Evolutionary conservation across 805 yeast species (phyloP).

Genomic region (Saccharomyces paradoxus): DNA sequence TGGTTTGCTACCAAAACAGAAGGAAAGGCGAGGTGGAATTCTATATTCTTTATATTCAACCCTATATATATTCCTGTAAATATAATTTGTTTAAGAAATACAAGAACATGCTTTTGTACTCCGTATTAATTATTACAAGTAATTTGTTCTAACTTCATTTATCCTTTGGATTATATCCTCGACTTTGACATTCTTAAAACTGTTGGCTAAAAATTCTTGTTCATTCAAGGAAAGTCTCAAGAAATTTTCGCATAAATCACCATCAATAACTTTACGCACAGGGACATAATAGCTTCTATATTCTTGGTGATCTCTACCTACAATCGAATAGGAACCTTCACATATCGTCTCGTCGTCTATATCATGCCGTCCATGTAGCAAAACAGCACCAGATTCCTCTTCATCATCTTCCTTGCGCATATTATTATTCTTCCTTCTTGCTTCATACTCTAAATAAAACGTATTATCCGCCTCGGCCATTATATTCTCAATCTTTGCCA

Average conservation of each 20-base stretch:
- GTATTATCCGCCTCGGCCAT: slow-evolving; percentile 29
- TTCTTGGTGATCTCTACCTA: slow-evolving; percentile 59
- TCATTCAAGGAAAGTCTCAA: slow-evolving; percentile 17
- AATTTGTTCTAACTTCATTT: slow-evolving; percentile 24
- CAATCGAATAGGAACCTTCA: slow-evolving; percentile 32
- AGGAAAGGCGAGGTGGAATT: background rate
- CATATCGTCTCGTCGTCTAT: slow-evolving; percentile 1
- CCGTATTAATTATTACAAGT: slow-evolving; percentile 12
- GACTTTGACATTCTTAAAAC: slow-evolving; percentile 32
- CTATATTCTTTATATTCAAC: background rate
- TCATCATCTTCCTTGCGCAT: slow-evolving; percentile 1
- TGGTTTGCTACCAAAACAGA: background rate
- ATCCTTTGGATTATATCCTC: slow-evolving; percentile 17
- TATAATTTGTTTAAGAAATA: background rate
- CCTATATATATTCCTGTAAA: background rate
- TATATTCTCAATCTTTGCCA: slow-evolving; percentile 45
- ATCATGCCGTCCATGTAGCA: background rate
- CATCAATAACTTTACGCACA: slow-evolving; percentile 68
- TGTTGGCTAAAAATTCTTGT: slow-evolving; percentile 24
- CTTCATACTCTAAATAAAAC: slow-evolving; percentile 17
- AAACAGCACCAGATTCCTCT: slow-evolving; percentile 1
- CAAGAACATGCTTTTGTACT: background rate
- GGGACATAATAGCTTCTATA: slow-evolving; percentile 82
- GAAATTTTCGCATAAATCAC: slow-evolving; percentile 70
- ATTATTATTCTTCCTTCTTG: slow-evolving; percentile 3